phyloP scores from a whole-genome alignment of 495 filamentous ascomycete species.

The Neurospora sp. region DNA sequence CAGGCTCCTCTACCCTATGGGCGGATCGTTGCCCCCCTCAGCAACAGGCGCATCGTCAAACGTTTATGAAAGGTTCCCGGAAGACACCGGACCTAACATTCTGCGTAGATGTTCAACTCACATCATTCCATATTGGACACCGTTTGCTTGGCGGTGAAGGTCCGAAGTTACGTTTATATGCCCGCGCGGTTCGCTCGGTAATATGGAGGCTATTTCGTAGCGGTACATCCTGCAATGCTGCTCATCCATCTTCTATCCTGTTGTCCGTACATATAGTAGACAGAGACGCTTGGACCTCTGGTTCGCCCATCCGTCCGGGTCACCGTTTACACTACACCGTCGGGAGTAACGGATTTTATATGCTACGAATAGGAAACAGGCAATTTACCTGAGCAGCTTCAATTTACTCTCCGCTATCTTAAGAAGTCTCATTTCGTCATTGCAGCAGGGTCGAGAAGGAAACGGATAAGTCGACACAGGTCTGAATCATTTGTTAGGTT shows the following conservation, averaged over 20 bases:
- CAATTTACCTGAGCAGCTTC: too few relatives aligned
- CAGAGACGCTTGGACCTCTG: neutral
- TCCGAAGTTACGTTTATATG: neutral
- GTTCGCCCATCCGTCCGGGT: neutral
- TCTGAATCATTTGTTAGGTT: neutral
- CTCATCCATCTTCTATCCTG: neutral
- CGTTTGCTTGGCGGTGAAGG: neutral
- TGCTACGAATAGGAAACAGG: neutral
- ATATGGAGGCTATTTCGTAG: neutral
- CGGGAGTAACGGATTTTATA: neutral
- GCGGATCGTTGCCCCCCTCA: neutral
- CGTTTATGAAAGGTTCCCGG: neutral
- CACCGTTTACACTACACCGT: neutral
- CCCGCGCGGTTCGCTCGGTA: neutral
- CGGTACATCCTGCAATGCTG: neutral
- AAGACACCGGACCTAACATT: neutral
- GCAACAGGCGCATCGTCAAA: neutral
- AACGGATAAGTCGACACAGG: neutral
- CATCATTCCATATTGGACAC: neutral
- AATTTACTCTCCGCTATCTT: too few relatives aligned
- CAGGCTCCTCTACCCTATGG: neutral
- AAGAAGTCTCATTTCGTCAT: too few relatives aligned
- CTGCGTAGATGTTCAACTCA: neutral
- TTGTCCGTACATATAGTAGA: neutral
- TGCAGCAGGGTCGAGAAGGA: too few relatives aligned